Evolutionary conservation across 176 grass and related monocot species (phyloP).

Genomic region (Carex littledalei): DNA sequence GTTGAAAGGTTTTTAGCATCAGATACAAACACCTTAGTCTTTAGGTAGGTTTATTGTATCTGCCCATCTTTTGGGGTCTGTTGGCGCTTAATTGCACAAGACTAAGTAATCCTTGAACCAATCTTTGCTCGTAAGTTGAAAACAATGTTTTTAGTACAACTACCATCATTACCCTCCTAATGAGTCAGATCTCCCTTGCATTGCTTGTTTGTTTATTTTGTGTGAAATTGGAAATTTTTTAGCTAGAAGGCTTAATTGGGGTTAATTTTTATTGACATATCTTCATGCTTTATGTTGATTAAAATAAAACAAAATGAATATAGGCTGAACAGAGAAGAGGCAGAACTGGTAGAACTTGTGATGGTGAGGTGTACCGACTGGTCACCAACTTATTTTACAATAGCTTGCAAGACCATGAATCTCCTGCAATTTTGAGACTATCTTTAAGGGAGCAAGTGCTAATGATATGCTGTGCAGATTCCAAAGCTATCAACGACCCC

Average conservation of each 20-base stretch:
- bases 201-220: neutral
- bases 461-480: constrained; percentile 73
- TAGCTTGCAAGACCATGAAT: constrained; percentile 71
- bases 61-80: neutral
- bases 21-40: neutral
- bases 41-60: neutral
- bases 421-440: constrained; percentile 78
- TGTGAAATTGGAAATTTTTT: neutral
- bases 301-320: constrained; percentile 2
- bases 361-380: constrained; percentile 69
- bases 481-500: constrained; percentile 79
- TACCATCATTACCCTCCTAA: neutral
- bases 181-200: neutral
- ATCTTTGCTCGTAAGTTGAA: neutral
- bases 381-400: constrained; percentile 66
- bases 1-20: neutral
- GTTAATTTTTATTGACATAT: constrained; percentile 20
- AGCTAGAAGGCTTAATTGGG: neutral
- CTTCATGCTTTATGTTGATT: neutral
- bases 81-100: neutral
- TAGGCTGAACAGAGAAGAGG: constrained; percentile 89
- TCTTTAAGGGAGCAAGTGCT: constrained; percentile 88
- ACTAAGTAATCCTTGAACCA: neutral
- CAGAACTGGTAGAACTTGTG: constrained; percentile 90
- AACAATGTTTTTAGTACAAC: neutral